Evolutionary conservation across 148 eudicot genomes (phyloP).

Genomic region (Chenopodium suecicum): DNA sequence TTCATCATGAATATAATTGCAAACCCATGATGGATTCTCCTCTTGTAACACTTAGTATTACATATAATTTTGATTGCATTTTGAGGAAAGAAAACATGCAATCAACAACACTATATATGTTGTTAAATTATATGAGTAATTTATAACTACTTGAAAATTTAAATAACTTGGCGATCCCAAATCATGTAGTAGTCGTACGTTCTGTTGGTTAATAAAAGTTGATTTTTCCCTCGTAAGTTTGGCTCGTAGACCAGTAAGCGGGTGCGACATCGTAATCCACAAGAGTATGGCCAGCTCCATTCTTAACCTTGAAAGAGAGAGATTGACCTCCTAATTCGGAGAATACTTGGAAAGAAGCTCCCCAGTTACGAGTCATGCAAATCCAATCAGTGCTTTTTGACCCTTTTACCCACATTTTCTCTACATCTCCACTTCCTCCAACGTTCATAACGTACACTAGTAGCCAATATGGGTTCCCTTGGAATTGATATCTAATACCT

Average conservation of each 20-base stretch:
- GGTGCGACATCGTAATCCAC: constrained; percentile 57
- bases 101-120: no score
- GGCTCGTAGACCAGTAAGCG: constrained; percentile 52
- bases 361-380: constrained; percentile 85
- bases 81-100: neutral
- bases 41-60: neutral
- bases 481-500: constrained; percentile 36
- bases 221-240: constrained; percentile 44
- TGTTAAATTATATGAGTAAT: no score
- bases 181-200: neutral
- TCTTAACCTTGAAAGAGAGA: constrained; percentile 62
- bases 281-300: constrained; percentile 43
- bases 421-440: constrained; percentile 59
- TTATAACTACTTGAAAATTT: neutral
- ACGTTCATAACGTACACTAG: constrained; percentile 50
- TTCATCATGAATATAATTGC: no score
- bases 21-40: neutral
- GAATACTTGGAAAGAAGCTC: constrained; percentile 83
- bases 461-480: constrained; percentile 43
- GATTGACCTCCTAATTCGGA: constrained; percentile 52
- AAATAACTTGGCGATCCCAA: neutral
- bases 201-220: constrained; percentile 45
- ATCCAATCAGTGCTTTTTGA: constrained; percentile 53
- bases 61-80: neutral
- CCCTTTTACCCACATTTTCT: constrained; percentile 75